phyloP scores from a whole-genome alignment of 179 eudicot genomes.

The Heliamphora pulchella region DNA sequence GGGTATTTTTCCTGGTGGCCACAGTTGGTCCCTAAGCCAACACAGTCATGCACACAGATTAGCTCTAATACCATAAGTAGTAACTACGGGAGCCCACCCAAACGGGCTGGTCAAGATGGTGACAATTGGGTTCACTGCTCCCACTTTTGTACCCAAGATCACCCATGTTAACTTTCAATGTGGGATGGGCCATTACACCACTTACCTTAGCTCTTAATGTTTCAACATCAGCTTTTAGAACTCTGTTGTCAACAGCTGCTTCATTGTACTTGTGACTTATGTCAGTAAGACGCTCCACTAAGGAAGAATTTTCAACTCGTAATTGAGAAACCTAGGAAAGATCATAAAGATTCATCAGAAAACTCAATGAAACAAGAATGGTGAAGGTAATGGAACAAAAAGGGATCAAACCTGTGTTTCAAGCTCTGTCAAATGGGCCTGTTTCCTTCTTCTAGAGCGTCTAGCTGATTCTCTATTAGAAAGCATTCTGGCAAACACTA shows the following conservation, averaged over 20 bases:
- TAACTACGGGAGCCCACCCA: too few relatives aligned
- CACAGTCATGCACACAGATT: too few relatives aligned
- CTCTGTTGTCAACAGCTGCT: slow-evolving; percentile 95
- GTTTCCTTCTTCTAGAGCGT: slow-evolving; percentile 92
- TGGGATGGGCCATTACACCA: background rate
- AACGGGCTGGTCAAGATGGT: too few relatives aligned
- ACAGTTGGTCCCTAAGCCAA: too few relatives aligned
- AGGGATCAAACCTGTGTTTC: slow-evolving; percentile 65
- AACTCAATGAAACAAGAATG: background rate
- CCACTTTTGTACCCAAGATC: too few relatives aligned
- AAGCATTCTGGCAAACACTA: slow-evolving; percentile 53
- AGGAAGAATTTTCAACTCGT: slow-evolving; percentile 78
- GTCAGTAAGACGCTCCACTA: slow-evolving; percentile 70
- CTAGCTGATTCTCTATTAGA: slow-evolving; percentile 94
- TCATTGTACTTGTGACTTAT: slow-evolving; percentile 84
- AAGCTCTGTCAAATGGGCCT: slow-evolving; percentile 82
- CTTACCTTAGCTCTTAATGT: slow-evolving; percentile 91
- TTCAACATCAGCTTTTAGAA: slow-evolving; percentile 91
- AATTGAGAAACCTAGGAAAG: slow-evolving; percentile 66
- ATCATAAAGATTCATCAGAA: slow-evolving; percentile 8
- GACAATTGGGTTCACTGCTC: too few relatives aligned
- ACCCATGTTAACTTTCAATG: too few relatives aligned
- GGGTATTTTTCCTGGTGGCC: too few relatives aligned
- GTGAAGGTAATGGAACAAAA: background rate
- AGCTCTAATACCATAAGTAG: too few relatives aligned